These are phyloP conservation scores for Skeletonema menzelii DNA, from an alignment of 108 stramenopile genomes.

Conservation along the genomic window DNA sequence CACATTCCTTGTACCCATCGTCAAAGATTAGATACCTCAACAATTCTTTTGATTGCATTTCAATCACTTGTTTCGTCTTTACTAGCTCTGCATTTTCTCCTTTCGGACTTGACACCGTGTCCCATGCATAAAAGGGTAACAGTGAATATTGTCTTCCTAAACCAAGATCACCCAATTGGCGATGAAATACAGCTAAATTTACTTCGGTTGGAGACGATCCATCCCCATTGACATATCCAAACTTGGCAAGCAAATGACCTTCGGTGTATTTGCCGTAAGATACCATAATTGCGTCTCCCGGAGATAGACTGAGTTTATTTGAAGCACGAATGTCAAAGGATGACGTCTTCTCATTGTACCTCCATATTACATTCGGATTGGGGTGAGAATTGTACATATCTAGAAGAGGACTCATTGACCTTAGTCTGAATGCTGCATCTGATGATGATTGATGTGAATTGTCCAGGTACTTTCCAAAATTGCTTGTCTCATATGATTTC, in stretches of 20 bases:
- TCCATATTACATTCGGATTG: conserved; percentile 63
- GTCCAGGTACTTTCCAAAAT: conserved; percentile 27
- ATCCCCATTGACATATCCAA: conserved; percentile 86
- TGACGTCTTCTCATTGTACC: conserved; percentile 44
- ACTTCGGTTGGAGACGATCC: conserved; percentile 65
- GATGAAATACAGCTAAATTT: conserved; percentile 65
- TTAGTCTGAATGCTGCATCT: conserved; percentile 35
- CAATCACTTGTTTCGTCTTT: conserved; percentile 11
- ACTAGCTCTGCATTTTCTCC: not conserved
- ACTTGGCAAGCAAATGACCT: conserved; percentile 73
- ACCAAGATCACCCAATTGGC: conserved; percentile 53
- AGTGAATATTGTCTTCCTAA: conserved; percentile 61
- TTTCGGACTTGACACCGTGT: conserved; percentile 1
- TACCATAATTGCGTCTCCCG: conserved; percentile 51
- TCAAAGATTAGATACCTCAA: conserved; percentile 72
- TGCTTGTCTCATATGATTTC: conserved; percentile 52
- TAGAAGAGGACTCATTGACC: conserved; percentile 77
- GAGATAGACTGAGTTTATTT: conserved; percentile 33
- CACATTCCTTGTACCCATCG: conserved; percentile 77
- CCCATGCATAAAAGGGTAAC: conserved; percentile 37
- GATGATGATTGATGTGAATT: conserved; percentile 1
- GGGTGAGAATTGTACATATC: conserved; percentile 86
- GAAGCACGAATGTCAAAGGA: conserved; percentile 62
- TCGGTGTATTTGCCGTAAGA: conserved; percentile 76
- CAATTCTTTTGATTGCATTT: conserved; percentile 49